Base-by-base conservation (phyloP, 176 grass and related monocot genomes). In the Oropetium thomaeum region DNA sequence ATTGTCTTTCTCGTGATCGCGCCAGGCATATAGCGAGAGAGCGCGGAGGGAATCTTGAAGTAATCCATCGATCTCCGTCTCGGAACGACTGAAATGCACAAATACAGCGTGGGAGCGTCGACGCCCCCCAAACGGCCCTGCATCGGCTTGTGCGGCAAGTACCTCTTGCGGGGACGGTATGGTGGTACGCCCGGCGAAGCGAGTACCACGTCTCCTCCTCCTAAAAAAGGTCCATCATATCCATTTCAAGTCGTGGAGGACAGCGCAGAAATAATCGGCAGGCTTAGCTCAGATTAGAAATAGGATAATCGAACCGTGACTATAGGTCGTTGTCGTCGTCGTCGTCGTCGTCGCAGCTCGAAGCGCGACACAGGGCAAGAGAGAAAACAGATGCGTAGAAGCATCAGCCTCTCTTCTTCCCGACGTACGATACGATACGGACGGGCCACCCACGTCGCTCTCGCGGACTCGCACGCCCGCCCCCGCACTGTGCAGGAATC, bases 321-420 rank as follows among this genome's bases (percentile, higher is more conserved):
- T n/a, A n/a, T n/a, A n/a, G n/a, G n/a, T n/a, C n/a, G n/a, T n/a
- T n/a, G n/a, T n/a, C n/a, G n/a, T n/a, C n/a, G n/a, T n/a, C n/a
- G n/a, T n/a, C n/a, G n/a, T n/a, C n/a, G n/a, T n/a, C n/a, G 27
- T 15, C 12, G 14, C 7, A 5, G 3, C 7, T 32, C 7, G 23
- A 71, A 30, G 41, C 39, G 39, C 39, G 39, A 41, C 39, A 48
- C 48, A 32, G 45, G 1, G 1, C 5, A 57, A 12, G 79, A 40
- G n/a, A n/a, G n/a, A n/a, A n/a, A 13, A 47, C 60, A 33, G 35
- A 15, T 4, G 45, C 79, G 80, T 57, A 9, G 62, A 75, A 83
- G 80, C 23, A 27, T 52, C 42, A 10, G 37, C 8, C 17, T 10
- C 62, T 28, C 8, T 11, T 10, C 62, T 28, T 61, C 53, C 77